Base-by-base conservation (phyloP, 2,329 filamentous ascomycete genomes). In the Mariannaea elegans region DNA sequence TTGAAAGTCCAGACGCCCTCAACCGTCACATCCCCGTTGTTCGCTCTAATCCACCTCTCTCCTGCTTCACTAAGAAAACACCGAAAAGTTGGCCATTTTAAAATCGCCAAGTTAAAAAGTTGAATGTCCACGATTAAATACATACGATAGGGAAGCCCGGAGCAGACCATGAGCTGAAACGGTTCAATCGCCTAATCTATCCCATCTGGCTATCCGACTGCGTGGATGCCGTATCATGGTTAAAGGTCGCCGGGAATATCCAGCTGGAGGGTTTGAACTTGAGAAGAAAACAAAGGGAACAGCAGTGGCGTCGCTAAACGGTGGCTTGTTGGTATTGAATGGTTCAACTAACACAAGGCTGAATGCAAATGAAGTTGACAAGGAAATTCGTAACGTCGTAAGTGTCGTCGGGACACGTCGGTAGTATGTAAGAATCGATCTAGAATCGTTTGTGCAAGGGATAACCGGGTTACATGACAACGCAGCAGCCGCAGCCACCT, bases 401-500 rank as follows among this genome's bases (percentile, higher is more conserved):
- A 52, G 60, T 68, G 63, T 55, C 66, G 32, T 62, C 56, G 44
- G 50, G 61, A 55, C 65, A 66, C 65, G 45, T 64, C 50, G 42
- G 49, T 47, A 51, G 54, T 58, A 53, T 56, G 59, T 61, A 41
- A 42, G 44, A 16, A 29, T 42, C 45, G 44, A 21, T 53, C 34
- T 47, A 51, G 45, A 53, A 34, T 6, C 24, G 24, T n/a, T 34
- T 46, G 42, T 18, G 38, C 31, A 27, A 21, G 9, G 24, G 24
- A 27, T 27, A 6, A 9, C 6, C 34, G 5, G 10, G 29, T 57
- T 73, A 84, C 82, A 84, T 84, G 62, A 84, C 75, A 48, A 81
- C 73, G 64, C 82, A 84, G 74, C 82, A 84, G 45, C 80, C 81
- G 64, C 82, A 83, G n/a, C 79, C 79, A 4, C 72, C 76, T 68